A percentile compares a stretch with the other conserved stretches of the same genome.
phyloP scores from a whole-genome alignment of 495 filamentous ascomycete species.

The Penicillium robsamsonii region DNA sequence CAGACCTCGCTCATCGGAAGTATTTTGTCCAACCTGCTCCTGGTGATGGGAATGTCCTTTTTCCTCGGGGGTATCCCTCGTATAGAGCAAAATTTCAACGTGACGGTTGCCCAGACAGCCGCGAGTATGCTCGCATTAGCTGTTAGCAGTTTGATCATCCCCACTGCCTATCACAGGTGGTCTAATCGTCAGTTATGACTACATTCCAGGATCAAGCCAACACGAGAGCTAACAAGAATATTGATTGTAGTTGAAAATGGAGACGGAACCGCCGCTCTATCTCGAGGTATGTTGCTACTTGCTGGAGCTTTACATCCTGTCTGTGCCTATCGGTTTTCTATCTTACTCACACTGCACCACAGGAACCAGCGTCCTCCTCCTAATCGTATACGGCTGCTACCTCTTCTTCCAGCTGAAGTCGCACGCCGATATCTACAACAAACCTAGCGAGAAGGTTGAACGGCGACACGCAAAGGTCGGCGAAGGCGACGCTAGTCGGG shows the following conservation, averaged over 20 bases:
- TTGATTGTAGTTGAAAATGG: slow-evolving; percentile 12
- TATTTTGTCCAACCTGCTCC: slow-evolving; percentile 86
- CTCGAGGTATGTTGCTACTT: slow-evolving; percentile 35
- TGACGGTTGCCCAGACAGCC: slow-evolving; percentile 89
- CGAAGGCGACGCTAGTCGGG: slow-evolving; percentile 59
- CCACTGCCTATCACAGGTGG: slow-evolving; percentile 75
- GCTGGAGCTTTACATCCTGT: not conserved
- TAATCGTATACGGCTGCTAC: slow-evolving; percentile 74
- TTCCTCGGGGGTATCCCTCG: slow-evolving; percentile 82
- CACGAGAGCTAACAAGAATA: slow-evolving; percentile 5
- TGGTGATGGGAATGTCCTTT: slow-evolving; percentile 93
- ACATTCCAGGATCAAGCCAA: not conserved
- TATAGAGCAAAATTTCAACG: slow-evolving; percentile 85
- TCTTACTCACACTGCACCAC: not conserved
- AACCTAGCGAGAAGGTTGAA: slow-evolving; percentile 65
- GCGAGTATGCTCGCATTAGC: slow-evolving; percentile 77
- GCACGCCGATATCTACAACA: slow-evolving; percentile 71
- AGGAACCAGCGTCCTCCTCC: slow-evolving; percentile 70
- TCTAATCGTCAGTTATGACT: slow-evolving; percentile 31
- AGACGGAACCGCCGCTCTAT: slow-evolving; percentile 30
- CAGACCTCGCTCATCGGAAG: slow-evolving; percentile 89
- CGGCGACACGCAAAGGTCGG: slow-evolving; percentile 50
- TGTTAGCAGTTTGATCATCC: slow-evolving; percentile 79
- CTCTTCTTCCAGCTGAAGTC: slow-evolving; percentile 81
- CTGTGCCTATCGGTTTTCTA: not conserved